A percentile compares a stretch with the other conserved stretches of the same genome.
phyloP scores from a whole-genome alignment of 352 stramenopile species.

The Thalassiosira delicatula region DNA sequence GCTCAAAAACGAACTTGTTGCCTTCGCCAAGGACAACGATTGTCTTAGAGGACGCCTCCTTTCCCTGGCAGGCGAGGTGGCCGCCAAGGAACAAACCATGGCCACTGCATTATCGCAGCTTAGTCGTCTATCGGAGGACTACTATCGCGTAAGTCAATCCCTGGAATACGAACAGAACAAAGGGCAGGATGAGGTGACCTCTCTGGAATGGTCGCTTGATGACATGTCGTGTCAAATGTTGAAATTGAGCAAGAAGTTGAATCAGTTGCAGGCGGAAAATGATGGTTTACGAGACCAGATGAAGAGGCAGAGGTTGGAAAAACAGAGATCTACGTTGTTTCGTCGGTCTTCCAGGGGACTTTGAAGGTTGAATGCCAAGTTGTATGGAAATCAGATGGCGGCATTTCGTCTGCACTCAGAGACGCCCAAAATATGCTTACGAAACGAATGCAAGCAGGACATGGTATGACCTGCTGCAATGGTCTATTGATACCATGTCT shows the following conservation, averaged over 20 bases:
- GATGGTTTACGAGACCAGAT: constrained; percentile 16
- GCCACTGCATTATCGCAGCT: constrained; percentile 24
- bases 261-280: constrained; percentile 46
- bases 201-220: constrained; percentile 34
- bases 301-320: constrained; percentile 25
- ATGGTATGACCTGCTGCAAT: no score
- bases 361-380: no score
- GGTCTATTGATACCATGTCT: no score
- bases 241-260: constrained; percentile 20
- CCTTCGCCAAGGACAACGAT: constrained; percentile 41
- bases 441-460: no score
- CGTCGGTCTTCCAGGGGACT: constrained; percentile 24
- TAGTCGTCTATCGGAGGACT: constrained; percentile 42
- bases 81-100: constrained; percentile 47
- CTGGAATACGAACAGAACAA: constrained; percentile 27
- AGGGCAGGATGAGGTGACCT: constrained; percentile 38
- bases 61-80: constrained; percentile 6
- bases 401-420: no score
- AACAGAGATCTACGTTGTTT: constrained; percentile 12
- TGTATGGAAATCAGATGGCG: no score
- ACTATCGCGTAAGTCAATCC: constrained; percentile 17
- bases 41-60: constrained; percentile 9
- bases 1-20: constrained; percentile 10
- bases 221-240: constrained; percentile 40
- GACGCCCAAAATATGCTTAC: no score